Conservation (phyloP, 805 yeast genomes). For the Zygosaccharomyces siamensis region DNA sequence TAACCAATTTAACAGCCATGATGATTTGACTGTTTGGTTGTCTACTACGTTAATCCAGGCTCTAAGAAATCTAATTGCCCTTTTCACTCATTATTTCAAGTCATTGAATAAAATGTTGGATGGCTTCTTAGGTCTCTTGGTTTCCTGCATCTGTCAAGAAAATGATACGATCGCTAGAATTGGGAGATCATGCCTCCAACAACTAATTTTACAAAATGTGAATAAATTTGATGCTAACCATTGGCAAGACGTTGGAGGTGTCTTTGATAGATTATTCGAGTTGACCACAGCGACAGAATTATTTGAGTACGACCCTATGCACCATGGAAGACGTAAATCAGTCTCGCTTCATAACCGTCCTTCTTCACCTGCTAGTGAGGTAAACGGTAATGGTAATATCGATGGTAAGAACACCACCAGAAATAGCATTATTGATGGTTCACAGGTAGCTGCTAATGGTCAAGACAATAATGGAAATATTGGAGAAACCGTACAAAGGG, state of each 20-base stretch:
- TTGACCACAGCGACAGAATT: conserved; percentile 83
- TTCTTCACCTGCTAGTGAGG: not conserved
- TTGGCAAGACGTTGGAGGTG: conserved; percentile 66
- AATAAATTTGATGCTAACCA: conserved; percentile 56
- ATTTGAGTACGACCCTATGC: conserved; percentile 49
- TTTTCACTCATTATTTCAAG: conserved; percentile 78
- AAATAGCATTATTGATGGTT: conserved; percentile 12
- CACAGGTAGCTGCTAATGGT: not conserved
- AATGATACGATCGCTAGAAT: conserved; percentile 95
- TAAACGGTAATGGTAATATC: conserved; percentile 1
- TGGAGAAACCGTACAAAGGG: conserved; percentile 31
- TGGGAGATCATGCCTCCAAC: conserved; percentile 84
- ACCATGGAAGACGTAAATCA: conserved; percentile 30
- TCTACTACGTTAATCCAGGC: conserved; percentile 97
- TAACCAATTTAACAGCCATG: conserved; percentile 62
- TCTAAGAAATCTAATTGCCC: conserved; percentile 74
- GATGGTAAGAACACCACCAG: not conserved
- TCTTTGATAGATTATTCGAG: conserved; percentile 66
- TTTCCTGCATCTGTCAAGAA: conserved; percentile 91
- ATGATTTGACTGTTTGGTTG: conserved; percentile 90
- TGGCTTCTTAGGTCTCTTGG: conserved; percentile 70
- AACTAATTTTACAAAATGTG: conserved; percentile 71
- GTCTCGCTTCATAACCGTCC: conserved; percentile 5
- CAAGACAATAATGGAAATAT: conserved; percentile 34
- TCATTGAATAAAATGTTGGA: conserved; percentile 68